These are phyloP conservation scores for Calocybe gambosa DNA, from an alignment of 1,284 basidiomycete species.

Conservation along the genomic window DNA sequence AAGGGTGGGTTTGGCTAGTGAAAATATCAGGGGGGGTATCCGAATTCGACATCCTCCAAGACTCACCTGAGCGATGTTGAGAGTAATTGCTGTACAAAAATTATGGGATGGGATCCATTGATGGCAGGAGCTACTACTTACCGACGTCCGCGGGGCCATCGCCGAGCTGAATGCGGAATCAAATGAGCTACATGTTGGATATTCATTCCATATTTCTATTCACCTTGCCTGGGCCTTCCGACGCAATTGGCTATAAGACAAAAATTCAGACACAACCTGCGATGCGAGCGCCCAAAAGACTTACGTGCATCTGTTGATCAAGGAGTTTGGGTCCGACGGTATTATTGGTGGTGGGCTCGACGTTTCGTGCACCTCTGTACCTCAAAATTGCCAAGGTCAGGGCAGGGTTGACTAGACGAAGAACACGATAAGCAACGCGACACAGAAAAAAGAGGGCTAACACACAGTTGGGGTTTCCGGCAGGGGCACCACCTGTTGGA, in stretches of 20 bases:
- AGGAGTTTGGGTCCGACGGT: conserved; percentile 22
- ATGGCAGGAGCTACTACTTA: conserved; percentile 5
- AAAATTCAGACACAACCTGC: not conserved
- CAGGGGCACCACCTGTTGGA: conserved; percentile 23
- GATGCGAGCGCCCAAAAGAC: conserved; percentile 1
- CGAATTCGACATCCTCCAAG: not conserved
- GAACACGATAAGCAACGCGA: not conserved
- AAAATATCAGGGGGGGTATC: not conserved
- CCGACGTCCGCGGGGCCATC: conserved; percentile 15
- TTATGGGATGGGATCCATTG: not conserved
- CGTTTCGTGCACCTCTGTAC: conserved; percentile 36
- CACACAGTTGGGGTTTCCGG: conserved; percentile 28
- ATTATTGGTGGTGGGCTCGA: conserved; percentile 34
- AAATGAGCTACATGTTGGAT: not conserved
- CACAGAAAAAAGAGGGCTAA: not conserved
- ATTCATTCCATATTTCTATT: not conserved
- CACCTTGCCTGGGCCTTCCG: conserved; percentile 24
- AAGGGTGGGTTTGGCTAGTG: conserved; percentile 27
- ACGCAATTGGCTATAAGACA: conserved; percentile 26
- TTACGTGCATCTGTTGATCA: conserved; percentile 30
- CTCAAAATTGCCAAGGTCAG: conserved; percentile 37
- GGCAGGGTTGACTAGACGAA: conserved; percentile 17
- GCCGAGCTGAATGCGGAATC: conserved; percentile 14
- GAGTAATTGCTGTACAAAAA: conserved; percentile 19
- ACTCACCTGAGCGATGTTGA: conserved; percentile 24